Evolutionary conservation across 2,329 filamentous ascomycete genomes (phyloP), one percentile per base, ranked within the genome.

Genomic region (Fusarium pseudoanthophilum): DNA sequence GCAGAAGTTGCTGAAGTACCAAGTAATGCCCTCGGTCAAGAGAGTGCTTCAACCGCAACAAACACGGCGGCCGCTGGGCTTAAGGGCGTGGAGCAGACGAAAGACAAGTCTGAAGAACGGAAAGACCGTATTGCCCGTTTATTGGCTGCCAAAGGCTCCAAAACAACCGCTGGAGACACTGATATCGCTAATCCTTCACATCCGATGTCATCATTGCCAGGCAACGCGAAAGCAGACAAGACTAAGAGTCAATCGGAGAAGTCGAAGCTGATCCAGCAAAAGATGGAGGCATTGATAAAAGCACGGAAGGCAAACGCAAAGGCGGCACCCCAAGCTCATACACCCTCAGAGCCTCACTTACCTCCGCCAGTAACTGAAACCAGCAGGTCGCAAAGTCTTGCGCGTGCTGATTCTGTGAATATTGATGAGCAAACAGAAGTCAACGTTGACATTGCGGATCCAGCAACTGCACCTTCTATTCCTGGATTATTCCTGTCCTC

Each of bases 101-200:
- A 74, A n/a, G 78, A 81, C 43, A 83, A 81, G 71, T 85, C 88
- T 13, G 86, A 92, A 72, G 90, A 93, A 77, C 88, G 93, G 28
- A 93, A 93, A 75, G 92, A 94, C 73, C 90, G 93, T 46, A 93
- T 95, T 67, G 92, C 93, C 8, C 90, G 92, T 55, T 87, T 95
- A 62, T 85, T 95, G 61, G 93, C 93, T n/a, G 90, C 89, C 4
- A 95, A 93, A 79, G 88, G 87, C 58, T 88, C 89, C 39, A 92
- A 91, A 39, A 48, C 76, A 32, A 69, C 75, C 32, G 60, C 79
- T 36, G 24, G 68, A 34, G 60, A 65, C 2, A 37, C 49, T 24
- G 40, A 46, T 32, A 52, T 72, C 20, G 53, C 64, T 40, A 68
- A 66, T 40, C 20, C 52, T 34, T 13, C 53, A 14, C 40, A 45